phyloP scores from a whole-genome alignment of 306 rosid genomes.

The Crotalaria pallida region DNA sequence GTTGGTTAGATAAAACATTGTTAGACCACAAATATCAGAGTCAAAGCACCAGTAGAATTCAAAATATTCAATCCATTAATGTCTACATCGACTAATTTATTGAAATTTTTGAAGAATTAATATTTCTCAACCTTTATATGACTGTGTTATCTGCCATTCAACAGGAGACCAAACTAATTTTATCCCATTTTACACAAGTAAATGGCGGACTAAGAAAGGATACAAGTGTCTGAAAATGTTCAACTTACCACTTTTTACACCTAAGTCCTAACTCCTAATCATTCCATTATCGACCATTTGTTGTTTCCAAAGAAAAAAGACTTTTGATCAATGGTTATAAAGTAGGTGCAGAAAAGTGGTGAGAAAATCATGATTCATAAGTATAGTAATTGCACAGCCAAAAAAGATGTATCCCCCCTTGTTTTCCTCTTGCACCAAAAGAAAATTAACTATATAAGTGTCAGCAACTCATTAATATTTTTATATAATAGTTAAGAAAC shows the following conservation, averaged over 20 bases:
- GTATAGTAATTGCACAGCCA: not conserved
- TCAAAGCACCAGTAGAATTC: not conserved
- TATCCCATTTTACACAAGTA: not conserved
- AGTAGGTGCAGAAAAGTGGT: no score
- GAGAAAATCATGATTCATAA: no score
- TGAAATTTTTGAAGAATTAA: not conserved
- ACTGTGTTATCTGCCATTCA: not conserved
- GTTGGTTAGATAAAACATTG: slow-evolving; percentile 10
- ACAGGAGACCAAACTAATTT: not conserved
- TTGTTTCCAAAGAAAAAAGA: no score
- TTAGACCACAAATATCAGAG: not conserved
- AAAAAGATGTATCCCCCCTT: not conserved
- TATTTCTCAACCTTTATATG: not conserved
- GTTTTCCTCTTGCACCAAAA: not conserved
- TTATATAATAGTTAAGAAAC: not conserved
- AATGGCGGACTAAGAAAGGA: not conserved
- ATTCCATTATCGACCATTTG: no score
- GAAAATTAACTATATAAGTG: not conserved
- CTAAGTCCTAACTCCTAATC: no score
- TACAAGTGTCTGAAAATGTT: not conserved
- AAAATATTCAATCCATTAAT: not conserved
- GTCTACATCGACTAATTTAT: not conserved
- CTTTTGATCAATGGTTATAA: no score
- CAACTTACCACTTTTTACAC: no score
- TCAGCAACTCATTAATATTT: not conserved